Base-by-base conservation (phyloP, 1,284 basidiomycete genomes). In the Pseudozyma pruni region DNA sequence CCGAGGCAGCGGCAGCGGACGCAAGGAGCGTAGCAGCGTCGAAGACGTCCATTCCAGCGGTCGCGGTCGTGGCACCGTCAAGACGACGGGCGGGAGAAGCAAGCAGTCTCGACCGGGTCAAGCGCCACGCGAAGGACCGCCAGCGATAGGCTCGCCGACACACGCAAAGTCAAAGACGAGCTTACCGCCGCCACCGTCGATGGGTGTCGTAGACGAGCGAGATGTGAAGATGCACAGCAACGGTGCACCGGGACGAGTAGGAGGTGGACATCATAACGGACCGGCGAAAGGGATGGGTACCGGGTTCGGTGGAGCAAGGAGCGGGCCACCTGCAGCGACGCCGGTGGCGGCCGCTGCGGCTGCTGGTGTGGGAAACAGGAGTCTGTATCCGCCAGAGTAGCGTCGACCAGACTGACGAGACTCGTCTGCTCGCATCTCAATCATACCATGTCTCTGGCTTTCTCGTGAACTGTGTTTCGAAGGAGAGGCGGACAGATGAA, bases 121-220 rank as follows among this genome's bases (percentile, higher is more conserved):
- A 41, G 38, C 31, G 27, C 32, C 44, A 8, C 47, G 34, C 7
- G 45, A 47, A 29, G 34, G 13, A 4, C 44, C 29, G n/a, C 34
- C 25, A 19, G 20, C 9, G 2, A 17, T 9, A 13, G 35, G 31
- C 2, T 59, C 66, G 11, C 47, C 54, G 1, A 27, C 48, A 7
- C 39, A 54, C 17, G 31, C 34, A 3, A 59, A 56, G 22, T 1
- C 13, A 2, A 62, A 59, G 42, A 40, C 55, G n/a, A 63, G 39
- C 17, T 17, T 70, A 23, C 66, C 66, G 2, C 66, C 58, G 9
- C 67, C 67, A 20, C 67, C 67, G 8, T 59, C 67, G 1, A 54
- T 66, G 11, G 59, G 44, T 11, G n/a, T 25, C 2, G 32, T 33
- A 0, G 63, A 60, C 33, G 59, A 59, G 17, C 45, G 51, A 13